Evolutionary conservation across 208 protist genomes (phyloP).

Genomic region (Trypanosomatidae sp.): DNA sequence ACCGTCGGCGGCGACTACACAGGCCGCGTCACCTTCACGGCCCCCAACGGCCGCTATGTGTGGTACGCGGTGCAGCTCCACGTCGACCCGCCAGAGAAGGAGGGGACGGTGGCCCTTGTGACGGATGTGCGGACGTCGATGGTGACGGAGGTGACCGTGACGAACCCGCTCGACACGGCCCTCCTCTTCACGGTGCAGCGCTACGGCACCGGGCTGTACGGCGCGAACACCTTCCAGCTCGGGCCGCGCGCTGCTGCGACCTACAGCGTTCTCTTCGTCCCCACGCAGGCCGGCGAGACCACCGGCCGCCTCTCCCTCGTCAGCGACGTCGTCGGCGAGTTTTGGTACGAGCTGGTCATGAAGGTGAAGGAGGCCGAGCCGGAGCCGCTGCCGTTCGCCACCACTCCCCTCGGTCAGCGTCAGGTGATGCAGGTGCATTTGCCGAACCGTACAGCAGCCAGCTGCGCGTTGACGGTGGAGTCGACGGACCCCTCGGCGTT

Average conservation of each 20-base stretch:
- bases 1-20: slow-evolving; percentile 77
- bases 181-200: slow-evolving; percentile 83
- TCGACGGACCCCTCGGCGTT: slow-evolving; percentile 66
- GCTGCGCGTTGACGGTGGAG: slow-evolving; percentile 50
- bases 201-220: slow-evolving; percentile 76
- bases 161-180: slow-evolving; percentile 74
- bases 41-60: slow-evolving; percentile 74
- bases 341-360: slow-evolving; percentile 92
- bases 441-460: slow-evolving; percentile 68
- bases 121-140: slow-evolving; percentile 85
- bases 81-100: slow-evolving; percentile 82
- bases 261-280: slow-evolving; percentile 88
- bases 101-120: slow-evolving; percentile 77
- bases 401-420: slow-evolving; percentile 63
- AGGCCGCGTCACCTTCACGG: slow-evolving; percentile 85
- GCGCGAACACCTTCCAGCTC: slow-evolving; percentile 69
- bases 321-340: slow-evolving; percentile 91
- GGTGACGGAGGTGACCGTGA: slow-evolving; percentile 82
- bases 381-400: slow-evolving; percentile 69
- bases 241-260: slow-evolving; percentile 33
- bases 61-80: slow-evolving; percentile 91
- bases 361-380: slow-evolving; percentile 65
- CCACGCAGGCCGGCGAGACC: slow-evolving; percentile 62
- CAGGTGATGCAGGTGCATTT: slow-evolving; percentile 59
- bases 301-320: slow-evolving; percentile 84